These are phyloP conservation scores for Peronospora destructor DNA, from an alignment of 352 stramenopile genomes.

Conservation along the genomic window DNA sequence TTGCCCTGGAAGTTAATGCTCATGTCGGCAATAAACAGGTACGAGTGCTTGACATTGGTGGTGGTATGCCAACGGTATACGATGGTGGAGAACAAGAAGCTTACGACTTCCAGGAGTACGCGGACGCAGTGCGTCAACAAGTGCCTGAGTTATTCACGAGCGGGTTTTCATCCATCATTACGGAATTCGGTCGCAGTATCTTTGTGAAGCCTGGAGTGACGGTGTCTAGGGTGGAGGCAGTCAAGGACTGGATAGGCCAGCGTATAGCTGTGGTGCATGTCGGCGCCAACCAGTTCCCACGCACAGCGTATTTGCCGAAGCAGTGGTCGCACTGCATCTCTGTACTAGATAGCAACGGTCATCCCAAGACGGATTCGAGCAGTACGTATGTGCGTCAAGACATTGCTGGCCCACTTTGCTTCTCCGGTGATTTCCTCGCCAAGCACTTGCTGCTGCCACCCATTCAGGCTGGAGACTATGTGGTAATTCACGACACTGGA, in stretches of 20 bases:
- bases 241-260: conserved; percentile 80
- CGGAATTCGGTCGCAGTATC: conserved; percentile 86
- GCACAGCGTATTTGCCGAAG: conserved; percentile 81
- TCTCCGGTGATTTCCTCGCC: conserved; percentile 87
- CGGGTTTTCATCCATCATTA: conserved; percentile 78
- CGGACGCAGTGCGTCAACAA: conserved; percentile 43
- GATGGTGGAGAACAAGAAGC: conserved; percentile 55
- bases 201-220: conserved; percentile 85
- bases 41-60: conserved; percentile 85
- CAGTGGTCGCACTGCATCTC: conserved; percentile 80
- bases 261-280: conserved; percentile 85
- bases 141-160: conserved; percentile 84
- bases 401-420: conserved; percentile 89
- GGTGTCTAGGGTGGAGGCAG: conserved; percentile 82
- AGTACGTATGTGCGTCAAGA: conserved; percentile 60
- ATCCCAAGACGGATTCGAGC: conserved; percentile 31
- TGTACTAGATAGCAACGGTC: conserved; percentile 49
- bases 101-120: conserved; percentile 82
- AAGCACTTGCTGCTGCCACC: conserved; percentile 63
- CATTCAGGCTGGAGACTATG: conserved; percentile 65
- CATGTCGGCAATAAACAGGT: conserved; percentile 58
- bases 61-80: conserved; percentile 86
- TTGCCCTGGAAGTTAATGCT: conserved; percentile 73
- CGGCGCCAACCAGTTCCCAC: conserved; percentile 86
- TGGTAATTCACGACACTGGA: conserved; percentile 85